These are phyloP conservation scores for Leccinum truebloodii DNA, from an alignment of 768 basidiomycete genomes.

Conservation along the genomic window DNA sequence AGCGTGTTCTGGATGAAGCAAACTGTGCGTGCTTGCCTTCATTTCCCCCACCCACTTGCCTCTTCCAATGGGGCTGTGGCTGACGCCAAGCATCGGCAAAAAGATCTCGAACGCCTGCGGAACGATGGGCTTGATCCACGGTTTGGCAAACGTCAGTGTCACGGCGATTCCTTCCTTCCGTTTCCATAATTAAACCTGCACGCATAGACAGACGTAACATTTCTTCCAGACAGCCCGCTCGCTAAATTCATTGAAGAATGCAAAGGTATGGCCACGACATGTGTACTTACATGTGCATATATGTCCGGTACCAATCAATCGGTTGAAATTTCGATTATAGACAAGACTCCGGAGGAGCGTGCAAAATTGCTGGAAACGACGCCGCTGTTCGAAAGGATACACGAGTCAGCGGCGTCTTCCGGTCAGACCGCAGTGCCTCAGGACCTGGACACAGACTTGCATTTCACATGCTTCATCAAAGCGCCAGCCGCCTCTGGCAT, in stretches of 20 bases:
- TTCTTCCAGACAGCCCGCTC: conserved; percentile 59
- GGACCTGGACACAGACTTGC: conserved; percentile 71
- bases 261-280: conserved; percentile 43
- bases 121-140: conserved; percentile 83
- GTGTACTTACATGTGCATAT: not conserved
- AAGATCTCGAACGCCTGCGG: conserved; percentile 87
- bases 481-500: conserved; percentile 46
- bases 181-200: not conserved
- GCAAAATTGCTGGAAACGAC: conserved; percentile 76
- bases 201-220: conserved; percentile 54
- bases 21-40: conserved; percentile 51
- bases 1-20: conserved; percentile 89
- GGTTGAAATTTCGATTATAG: conserved; percentile 36
- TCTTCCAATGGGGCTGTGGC: not conserved
- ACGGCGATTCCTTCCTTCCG: conserved; percentile 5
- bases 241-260: conserved; percentile 66
- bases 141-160: conserved; percentile 71
- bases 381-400: conserved; percentile 74
- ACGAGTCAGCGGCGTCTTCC: conserved; percentile 62
- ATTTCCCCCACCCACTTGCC: not conserved
- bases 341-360: conserved; percentile 69
- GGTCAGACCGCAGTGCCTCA: conserved; percentile 71
- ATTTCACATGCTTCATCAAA: conserved; percentile 86
- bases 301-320: not conserved
- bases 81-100: not conserved